Evolutionary conservation across 331 rosid genomes (phyloP).

Genomic region (Quercus lobata): DNA sequence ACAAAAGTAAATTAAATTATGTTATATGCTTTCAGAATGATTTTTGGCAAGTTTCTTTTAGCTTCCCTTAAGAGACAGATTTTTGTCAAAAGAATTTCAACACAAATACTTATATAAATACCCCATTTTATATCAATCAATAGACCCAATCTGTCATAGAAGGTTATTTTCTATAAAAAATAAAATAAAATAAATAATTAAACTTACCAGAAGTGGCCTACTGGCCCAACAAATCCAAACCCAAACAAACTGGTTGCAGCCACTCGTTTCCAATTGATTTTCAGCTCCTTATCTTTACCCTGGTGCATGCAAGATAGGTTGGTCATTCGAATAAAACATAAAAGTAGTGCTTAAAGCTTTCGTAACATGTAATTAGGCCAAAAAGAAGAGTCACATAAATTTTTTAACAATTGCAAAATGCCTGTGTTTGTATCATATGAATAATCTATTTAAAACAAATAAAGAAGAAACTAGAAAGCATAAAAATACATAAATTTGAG

Average conservation of each 20-base stretch:
- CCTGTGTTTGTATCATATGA: background rate
- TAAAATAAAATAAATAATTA: too few relatives aligned
- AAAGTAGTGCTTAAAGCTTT: background rate
- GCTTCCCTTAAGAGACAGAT: background rate
- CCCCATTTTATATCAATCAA: background rate
- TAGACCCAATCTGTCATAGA: background rate
- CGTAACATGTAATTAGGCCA: background rate
- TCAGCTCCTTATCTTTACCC: slow-evolving; percentile 36
- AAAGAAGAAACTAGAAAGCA: background rate
- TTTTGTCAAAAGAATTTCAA: background rate
- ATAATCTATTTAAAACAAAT: background rate
- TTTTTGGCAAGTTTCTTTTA: background rate
- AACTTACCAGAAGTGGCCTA: slow-evolving; percentile 56
- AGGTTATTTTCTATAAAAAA: background rate
- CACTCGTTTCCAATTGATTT: slow-evolving; percentile 57
- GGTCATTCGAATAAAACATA: background rate
- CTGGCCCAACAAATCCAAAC: slow-evolving; percentile 58
- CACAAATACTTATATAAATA: background rate
- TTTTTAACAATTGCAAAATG: background rate
- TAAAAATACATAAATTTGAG: background rate
- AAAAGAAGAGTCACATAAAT: background rate
- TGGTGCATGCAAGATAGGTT: slow-evolving; percentile 12
- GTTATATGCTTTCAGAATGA: background rate
- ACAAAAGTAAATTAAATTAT: background rate
- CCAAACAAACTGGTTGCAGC: slow-evolving; percentile 58